Percentiles rank a stretch among this genome's conserved stretches.
phyloP scores from a whole-genome alignment of 768 basidiomycete genomes.

The Saitozyma podzolica region DNA sequence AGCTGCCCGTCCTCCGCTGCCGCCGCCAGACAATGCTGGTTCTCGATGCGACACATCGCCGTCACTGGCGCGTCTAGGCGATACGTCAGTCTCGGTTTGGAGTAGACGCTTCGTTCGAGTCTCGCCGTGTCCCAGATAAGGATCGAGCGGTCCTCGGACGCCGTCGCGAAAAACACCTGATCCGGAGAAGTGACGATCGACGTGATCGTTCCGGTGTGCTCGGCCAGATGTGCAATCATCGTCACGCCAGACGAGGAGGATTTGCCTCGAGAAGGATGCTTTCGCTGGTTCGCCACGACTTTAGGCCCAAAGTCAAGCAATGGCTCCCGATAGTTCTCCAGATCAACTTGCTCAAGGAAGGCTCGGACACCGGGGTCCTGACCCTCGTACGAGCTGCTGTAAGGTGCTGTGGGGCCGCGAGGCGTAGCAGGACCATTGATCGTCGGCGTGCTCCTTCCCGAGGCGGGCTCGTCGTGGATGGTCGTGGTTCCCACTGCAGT shows the following conservation, averaged over 20 bases:
- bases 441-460: slow-evolving; percentile 73
- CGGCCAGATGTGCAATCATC: slow-evolving; percentile 77
- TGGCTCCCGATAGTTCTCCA: slow-evolving; percentile 77
- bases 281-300: slow-evolving; percentile 75
- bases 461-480: slow-evolving; percentile 66
- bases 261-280: slow-evolving; percentile 29
- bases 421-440: slow-evolving; percentile 13
- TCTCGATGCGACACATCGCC: slow-evolving; percentile 76
- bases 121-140: slow-evolving; percentile 66
- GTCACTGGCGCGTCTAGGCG: slow-evolving; percentile 67
- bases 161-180: slow-evolving; percentile 72
- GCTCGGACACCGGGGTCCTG: slow-evolving; percentile 81
- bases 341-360: slow-evolving; percentile 82
- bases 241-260: slow-evolving; percentile 67
- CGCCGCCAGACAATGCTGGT: slow-evolving; percentile 45
- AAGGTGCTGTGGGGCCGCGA: slow-evolving; percentile 12
- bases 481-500: slow-evolving; percentile 75
- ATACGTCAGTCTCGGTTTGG: slow-evolving; percentile 60
- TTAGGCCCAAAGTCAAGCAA: slow-evolving; percentile 89
- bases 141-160: slow-evolving; percentile 55
- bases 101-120: slow-evolving; percentile 90
- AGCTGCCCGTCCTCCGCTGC: slow-evolving; percentile 39
- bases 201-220: slow-evolving; percentile 78
- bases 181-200: slow-evolving; percentile 86
- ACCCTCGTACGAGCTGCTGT: slow-evolving; percentile 58